Percentiles rank a stretch among this genome's conserved stretches.
These are phyloP conservation scores for Huntiella savannae DNA, from an alignment of 2,329 filamentous ascomycete species.

Conservation along the genomic window DNA sequence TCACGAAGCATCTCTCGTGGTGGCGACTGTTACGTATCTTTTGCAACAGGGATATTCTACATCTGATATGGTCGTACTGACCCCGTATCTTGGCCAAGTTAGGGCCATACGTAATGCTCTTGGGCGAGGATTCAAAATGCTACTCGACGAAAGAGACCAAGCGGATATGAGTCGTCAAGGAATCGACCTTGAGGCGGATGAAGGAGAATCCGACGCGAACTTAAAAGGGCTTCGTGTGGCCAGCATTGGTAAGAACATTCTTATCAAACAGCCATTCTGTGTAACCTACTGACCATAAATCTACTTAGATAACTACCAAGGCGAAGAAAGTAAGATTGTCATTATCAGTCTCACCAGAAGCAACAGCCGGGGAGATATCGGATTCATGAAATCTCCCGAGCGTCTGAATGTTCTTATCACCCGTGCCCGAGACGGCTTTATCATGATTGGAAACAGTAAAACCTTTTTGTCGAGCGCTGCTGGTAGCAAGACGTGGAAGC, in stretches of 20 bases:
- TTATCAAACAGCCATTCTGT: not conserved
- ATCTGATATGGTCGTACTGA: slow-evolving; percentile 46
- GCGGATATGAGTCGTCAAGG: slow-evolving; percentile 44
- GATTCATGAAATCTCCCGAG: slow-evolving; percentile 48
- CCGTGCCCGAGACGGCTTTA: slow-evolving; percentile 42
- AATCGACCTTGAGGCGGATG: slow-evolving; percentile 26
- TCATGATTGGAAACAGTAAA: slow-evolving; percentile 50
- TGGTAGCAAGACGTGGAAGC: slow-evolving; percentile 29
- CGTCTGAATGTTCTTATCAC: slow-evolving; percentile 53
- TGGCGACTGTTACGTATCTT: slow-evolving; percentile 46
- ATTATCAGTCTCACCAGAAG: slow-evolving; percentile 49
- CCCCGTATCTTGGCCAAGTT: slow-evolving; percentile 54
- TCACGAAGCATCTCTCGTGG: slow-evolving; percentile 47
- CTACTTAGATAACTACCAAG: slow-evolving; percentile 52
- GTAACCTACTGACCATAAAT: not conserved
- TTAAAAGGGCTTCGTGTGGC: slow-evolving; percentile 38
- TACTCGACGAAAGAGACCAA: slow-evolving; percentile 50
- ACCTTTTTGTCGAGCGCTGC: slow-evolving; percentile 42
- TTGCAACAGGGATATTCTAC: slow-evolving; percentile 53
- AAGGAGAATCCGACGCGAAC: slow-evolving; percentile 30
- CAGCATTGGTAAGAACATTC: slow-evolving; percentile 40
- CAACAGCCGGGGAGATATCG: slow-evolving; percentile 44
- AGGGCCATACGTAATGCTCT: slow-evolving; percentile 35
- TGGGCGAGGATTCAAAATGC: slow-evolving; percentile 37
- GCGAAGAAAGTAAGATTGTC: slow-evolving; percentile 57